A percentile compares a stretch with the other conserved stretches of the same genome.
These are phyloP conservation scores for Lactarius evosmus DNA, from an alignment of 768 basidiomycete genomes.

Conservation along the genomic window DNA sequence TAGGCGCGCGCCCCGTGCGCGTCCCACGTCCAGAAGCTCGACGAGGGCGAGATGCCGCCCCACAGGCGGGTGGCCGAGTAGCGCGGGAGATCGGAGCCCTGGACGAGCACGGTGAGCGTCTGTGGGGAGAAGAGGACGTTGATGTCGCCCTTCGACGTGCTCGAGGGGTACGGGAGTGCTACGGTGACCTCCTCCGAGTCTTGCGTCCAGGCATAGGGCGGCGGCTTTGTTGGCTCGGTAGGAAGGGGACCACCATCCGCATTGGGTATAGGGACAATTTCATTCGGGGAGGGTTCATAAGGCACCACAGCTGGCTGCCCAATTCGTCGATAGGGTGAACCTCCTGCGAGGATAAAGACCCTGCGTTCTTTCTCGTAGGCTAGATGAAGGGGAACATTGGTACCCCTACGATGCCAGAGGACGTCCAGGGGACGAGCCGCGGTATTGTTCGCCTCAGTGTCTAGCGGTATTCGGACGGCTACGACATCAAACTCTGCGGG, in stretches of 20 bases:
- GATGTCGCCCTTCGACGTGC: constrained; percentile 59
- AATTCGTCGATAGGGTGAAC: constrained; percentile 50
- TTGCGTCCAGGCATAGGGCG: constrained; percentile 93
- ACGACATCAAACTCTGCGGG: constrained; percentile 60
- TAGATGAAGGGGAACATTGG: constrained; percentile 63
- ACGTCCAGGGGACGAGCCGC: constrained; percentile 45
- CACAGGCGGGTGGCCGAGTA: constrained; percentile 68
- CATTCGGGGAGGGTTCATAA: constrained; percentile 61
- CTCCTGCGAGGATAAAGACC: constrained; percentile 56
- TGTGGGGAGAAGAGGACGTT: constrained; percentile 61
- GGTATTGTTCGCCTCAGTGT: constrained; percentile 36
- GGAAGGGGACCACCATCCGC: constrained; percentile 41
- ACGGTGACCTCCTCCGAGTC: constrained; percentile 78
- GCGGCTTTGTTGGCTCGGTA: constrained; percentile 47
- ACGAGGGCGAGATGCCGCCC: constrained; percentile 71
- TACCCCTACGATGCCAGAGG: constrained; percentile 67
- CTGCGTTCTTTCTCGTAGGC: constrained; percentile 45
- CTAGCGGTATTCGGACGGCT: constrained; percentile 52
- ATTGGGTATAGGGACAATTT: constrained; percentile 67
- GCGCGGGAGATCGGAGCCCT: constrained; percentile 45
- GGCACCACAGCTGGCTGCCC: constrained; percentile 34
- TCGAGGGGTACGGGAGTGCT: constrained; percentile 77
- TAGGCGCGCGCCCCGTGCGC: constrained; percentile 63
- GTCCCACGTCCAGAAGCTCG: constrained; percentile 95
- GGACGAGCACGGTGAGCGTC: constrained; percentile 63